A percentile compares a stretch with the other conserved stretches of the same genome.
Evolutionary conservation across 495 filamentous ascomycete species (phyloP).

Genomic region (Penicillium simplicissimum): DNA sequence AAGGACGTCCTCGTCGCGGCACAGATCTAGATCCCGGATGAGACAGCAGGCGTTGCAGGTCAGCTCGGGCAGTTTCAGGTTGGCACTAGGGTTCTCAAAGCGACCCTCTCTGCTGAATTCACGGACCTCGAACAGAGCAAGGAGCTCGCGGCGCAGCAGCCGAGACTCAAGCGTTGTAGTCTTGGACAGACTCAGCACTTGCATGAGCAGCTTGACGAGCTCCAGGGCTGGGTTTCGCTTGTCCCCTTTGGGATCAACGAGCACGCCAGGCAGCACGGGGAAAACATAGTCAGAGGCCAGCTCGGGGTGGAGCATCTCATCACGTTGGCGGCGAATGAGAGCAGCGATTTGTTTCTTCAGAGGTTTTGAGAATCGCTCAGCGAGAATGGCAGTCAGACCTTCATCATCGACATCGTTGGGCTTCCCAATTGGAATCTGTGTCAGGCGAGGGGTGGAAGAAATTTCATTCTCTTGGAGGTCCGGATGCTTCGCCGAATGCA

Average conservation of each 20-base stretch:
- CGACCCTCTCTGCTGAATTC: conserved; percentile 87
- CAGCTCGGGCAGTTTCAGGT: conserved; percentile 69
- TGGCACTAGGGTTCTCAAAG: conserved; percentile 83
- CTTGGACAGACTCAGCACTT: conserved; percentile 85
- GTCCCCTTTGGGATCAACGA: conserved; percentile 55
- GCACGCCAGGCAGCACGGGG: conserved; percentile 77
- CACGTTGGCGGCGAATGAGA: conserved; percentile 78
- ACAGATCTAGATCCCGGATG: conserved; percentile 86
- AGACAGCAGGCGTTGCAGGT: conserved; percentile 86
- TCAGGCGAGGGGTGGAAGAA: conserved; percentile 67
- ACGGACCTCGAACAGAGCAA: conserved; percentile 86
- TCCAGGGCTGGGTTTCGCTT: conserved; percentile 80
- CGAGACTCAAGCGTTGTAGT: conserved; percentile 77
- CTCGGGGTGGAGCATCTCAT: conserved; percentile 87
- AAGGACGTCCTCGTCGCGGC: conserved; percentile 84
- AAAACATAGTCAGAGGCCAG: conserved; percentile 86
- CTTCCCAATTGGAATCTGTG: conserved; percentile 64
- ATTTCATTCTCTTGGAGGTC: conserved; percentile 43
- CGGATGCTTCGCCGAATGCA: conserved; percentile 81
- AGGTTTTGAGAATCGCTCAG: conserved; percentile 79
- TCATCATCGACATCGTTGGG: conserved; percentile 56
- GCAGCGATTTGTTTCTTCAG: conserved; percentile 82
- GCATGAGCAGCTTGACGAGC: conserved; percentile 86
- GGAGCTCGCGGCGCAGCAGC: conserved; percentile 81
- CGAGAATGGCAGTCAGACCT: conserved; percentile 60